Evolutionary conservation across 495 filamentous ascomycete species (phyloP).

Genomic region (Collariella sp.): DNA sequence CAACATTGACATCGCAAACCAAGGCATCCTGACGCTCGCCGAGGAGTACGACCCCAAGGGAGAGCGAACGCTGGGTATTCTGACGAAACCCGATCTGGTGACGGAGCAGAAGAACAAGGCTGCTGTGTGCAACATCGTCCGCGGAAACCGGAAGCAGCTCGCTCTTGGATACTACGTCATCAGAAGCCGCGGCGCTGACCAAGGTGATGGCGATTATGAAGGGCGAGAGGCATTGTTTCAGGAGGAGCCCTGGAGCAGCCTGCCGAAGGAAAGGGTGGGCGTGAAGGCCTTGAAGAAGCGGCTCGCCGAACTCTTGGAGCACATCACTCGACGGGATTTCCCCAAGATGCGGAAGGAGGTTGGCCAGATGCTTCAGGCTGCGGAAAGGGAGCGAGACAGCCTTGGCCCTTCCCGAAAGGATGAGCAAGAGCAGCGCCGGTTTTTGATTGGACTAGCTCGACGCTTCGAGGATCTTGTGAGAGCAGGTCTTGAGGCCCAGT

Average conservation of each 20-base stretch:
- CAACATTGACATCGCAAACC: slow-evolving; percentile 54
- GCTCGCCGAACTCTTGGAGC: slow-evolving; percentile 34
- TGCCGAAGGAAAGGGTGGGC: slow-evolving; percentile 41
- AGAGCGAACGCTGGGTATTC: slow-evolving; percentile 47
- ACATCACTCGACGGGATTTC: slow-evolving; percentile 41
- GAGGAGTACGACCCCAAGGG: slow-evolving; percentile 41
- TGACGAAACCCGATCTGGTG: slow-evolving; percentile 54
- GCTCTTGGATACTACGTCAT: slow-evolving; percentile 51
- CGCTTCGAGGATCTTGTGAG: slow-evolving; percentile 36
- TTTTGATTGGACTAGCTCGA: slow-evolving; percentile 33
- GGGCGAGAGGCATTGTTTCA: slow-evolving; percentile 25
- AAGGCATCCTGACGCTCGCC: slow-evolving; percentile 51
- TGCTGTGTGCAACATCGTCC: slow-evolving; percentile 39
- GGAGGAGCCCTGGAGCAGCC: slow-evolving; percentile 32
- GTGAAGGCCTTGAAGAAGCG: slow-evolving; percentile 38
- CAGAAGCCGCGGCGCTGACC: slow-evolving; percentile 41
- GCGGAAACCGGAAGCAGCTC: slow-evolving; percentile 33
- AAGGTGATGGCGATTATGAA: slow-evolving; percentile 9
- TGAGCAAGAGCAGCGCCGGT: slow-evolving; percentile 34
- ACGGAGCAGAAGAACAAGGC: slow-evolving; percentile 39
- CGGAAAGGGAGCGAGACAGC: slow-evolving; percentile 22
- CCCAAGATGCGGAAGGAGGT: slow-evolving; percentile 40
- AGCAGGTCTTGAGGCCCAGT: slow-evolving; percentile 35
- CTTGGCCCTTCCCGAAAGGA: slow-evolving; percentile 41
- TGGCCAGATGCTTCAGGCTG: slow-evolving; percentile 26